Percentiles rank a stretch among this genome's conserved stretches.
These are phyloP conservation scores for Urostyla sp. DNA, from an alignment of 73 alveolate species.

Conservation along the genomic window DNA sequence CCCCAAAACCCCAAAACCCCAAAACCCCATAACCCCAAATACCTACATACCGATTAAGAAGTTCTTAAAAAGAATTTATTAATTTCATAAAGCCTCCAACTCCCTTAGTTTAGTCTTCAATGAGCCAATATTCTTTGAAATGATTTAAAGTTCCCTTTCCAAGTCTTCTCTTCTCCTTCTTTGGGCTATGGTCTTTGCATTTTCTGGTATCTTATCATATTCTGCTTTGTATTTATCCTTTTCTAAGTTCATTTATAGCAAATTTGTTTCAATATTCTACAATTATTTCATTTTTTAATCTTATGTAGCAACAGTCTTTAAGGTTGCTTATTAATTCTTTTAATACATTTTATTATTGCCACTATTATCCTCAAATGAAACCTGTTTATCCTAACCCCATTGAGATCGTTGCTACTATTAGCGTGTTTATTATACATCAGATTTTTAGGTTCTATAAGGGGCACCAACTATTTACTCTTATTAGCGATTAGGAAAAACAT, in stretches of 20 bases:
- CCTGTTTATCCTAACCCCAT: too few relatives aligned
- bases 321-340: too few relatives aligned
- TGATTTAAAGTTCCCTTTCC: constrained; percentile 62
- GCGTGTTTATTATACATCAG: too few relatives aligned
- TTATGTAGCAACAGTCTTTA: too few relatives aligned
- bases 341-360: too few relatives aligned
- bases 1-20: constrained; percentile 9
- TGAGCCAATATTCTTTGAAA: constrained; percentile 48
- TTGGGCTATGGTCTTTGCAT: constrained; percentile 69
- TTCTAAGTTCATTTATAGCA: constrained; percentile 60
- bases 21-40: not conserved
- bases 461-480: too few relatives aligned
- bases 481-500: too few relatives aligned
- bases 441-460: too few relatives aligned
- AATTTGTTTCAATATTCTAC: constrained; percentile 46
- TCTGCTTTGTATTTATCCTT: constrained; percentile 53
- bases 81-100: constrained; percentile 26
- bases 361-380: too few relatives aligned
- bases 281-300: not conserved
- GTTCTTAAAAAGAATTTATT: too few relatives aligned
- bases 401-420: too few relatives aligned
- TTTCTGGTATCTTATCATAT: constrained; percentile 66
- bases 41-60: not conserved
- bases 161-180: constrained; percentile 58
- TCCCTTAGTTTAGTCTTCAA: constrained; percentile 66